Conservation (phyloP, 2,329 filamentous ascomycete species). For the Cyclaneusma minus region DNA sequence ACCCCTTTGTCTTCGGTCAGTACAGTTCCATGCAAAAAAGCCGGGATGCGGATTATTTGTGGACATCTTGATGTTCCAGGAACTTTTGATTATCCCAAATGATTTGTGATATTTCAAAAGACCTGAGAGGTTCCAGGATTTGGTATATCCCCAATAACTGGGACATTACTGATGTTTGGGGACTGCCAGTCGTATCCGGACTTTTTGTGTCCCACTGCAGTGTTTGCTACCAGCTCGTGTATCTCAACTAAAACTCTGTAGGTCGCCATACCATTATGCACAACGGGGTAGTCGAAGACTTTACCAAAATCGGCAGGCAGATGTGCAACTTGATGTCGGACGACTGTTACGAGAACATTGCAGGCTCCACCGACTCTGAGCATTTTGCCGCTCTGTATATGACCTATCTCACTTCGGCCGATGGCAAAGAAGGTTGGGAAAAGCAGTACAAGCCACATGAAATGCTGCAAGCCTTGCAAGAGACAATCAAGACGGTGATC, state of each 20-base stretch:
- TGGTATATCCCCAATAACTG: too few species aligned
- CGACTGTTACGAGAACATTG: slow-evolving; percentile 30
- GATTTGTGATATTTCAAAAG: too few species aligned
- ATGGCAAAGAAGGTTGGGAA: slow-evolving; percentile 22
- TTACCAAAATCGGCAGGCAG: slow-evolving; percentile 27
- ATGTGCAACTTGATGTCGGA: slow-evolving; percentile 27
- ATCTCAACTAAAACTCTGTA: too few species aligned
- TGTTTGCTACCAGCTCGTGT: too few species aligned
- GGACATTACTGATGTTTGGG: too few species aligned
- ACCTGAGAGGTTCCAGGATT: too few species aligned
- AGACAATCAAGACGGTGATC: slow-evolving; percentile 25
- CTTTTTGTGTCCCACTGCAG: too few species aligned
- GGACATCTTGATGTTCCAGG: too few species aligned
- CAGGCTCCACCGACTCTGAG: slow-evolving; percentile 36
- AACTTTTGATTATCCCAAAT: too few species aligned
- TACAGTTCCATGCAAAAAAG: too few species aligned
- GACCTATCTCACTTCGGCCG: slow-evolving; percentile 12
- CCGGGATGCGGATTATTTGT: too few species aligned
- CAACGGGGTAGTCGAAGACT: slow-evolving; percentile 33
- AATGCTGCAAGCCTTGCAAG: slow-evolving; percentile 27
- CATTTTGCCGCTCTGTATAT: slow-evolving; percentile 28
- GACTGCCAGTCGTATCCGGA: too few species aligned
- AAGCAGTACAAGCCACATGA: slow-evolving; percentile 22
- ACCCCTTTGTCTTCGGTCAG: slow-evolving; percentile 40
- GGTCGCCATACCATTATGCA: slow-evolving; percentile 38